Base-by-base conservation (phyloP, 2,329 filamentous ascomycete species). In the Zasmidium citrigriseum region DNA sequence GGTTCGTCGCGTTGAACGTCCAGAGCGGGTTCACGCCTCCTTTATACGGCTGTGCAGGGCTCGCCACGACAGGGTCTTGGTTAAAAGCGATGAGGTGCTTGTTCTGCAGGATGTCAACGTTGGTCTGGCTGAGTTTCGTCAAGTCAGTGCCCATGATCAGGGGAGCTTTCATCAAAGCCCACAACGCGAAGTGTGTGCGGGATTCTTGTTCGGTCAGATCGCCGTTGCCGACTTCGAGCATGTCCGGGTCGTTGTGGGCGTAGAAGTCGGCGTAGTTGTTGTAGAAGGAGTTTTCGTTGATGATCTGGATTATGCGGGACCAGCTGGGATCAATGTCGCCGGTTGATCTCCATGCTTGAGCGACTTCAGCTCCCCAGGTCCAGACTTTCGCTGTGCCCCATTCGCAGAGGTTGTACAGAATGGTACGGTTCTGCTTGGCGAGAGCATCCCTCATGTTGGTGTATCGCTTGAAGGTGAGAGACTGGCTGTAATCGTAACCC, bases 41-140 rank as follows among this genome's bases (percentile, higher is more conserved):
- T 41, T 41, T 41, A n/a, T 41, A 41, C 12, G 34, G 34, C 34
- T 41, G 34, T 11, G 34, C 34, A 4, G 34, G 34, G 34, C 34
- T 41, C 12, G 34, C 5, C 4, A 41, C 34, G 34, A 41, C 34
- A 72, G 78, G 73, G 59, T 82, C 80, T 62, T 82, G 80, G 58
- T 75, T 79, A 56, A 82, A 69, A 14, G 80, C 79, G 44, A 82
- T 71, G 59, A 82, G 73, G 44, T 79, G 79, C 0, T 78, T 77
- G 63, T 82, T 80, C 47, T 73, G 75, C 62, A 76, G 71, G 63
- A 82, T 81, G 59, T 75, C 75, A 25, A 82, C 44, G 18, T 41
- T 41, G 34, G 34, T 41, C 18, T 41, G 34, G 34, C 34, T 41
- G 4, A 1, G 77, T 68, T 20, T 72, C 73, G 29, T 82, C 68